A percentile compares a stretch with the other conserved stretches of the same genome.
phyloP scores from a whole-genome alignment of 257 asterid species.

The Nicotiana otophora region DNA sequence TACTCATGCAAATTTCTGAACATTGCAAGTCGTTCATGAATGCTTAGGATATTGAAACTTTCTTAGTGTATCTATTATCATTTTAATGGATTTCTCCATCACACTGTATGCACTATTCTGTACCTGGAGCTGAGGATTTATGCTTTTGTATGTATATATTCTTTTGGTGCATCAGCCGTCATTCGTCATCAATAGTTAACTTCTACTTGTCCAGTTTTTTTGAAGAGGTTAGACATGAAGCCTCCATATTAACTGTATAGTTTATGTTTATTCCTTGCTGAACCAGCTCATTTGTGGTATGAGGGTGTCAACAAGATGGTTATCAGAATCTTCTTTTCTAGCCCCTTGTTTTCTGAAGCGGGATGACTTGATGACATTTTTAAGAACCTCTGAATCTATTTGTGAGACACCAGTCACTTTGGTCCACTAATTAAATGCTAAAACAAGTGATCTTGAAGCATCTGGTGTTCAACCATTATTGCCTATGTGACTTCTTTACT shows the following conservation, averaged over 20 bases:
- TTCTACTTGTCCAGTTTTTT: background rate
- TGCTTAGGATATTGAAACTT: background rate
- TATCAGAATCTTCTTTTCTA: background rate
- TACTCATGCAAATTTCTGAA: background rate
- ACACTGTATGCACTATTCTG: background rate
- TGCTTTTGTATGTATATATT: background rate
- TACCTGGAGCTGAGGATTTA: slow-evolving; percentile 2
- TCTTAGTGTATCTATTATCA: background rate
- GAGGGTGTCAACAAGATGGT: slow-evolving; percentile 6
- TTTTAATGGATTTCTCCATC: background rate
- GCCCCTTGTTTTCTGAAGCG: background rate
- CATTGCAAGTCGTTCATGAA: background rate
- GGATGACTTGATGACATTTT: background rate
- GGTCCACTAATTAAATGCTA: background rate
- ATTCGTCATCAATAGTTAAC: background rate
- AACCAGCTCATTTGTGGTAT: background rate
- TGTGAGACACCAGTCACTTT: background rate
- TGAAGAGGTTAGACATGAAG: background rate
- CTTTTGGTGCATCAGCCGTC: background rate
- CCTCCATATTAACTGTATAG: background rate
- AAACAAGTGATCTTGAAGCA: background rate
- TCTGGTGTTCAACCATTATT: background rate
- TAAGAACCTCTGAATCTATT: background rate
- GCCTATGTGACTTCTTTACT: background rate
- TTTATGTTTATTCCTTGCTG: background rate